Percentiles rank a stretch among this genome's conserved stretches.
These are phyloP conservation scores for Scheffersomyces spartinae DNA, from an alignment of 805 yeast genomes.

Conservation along the genomic window DNA sequence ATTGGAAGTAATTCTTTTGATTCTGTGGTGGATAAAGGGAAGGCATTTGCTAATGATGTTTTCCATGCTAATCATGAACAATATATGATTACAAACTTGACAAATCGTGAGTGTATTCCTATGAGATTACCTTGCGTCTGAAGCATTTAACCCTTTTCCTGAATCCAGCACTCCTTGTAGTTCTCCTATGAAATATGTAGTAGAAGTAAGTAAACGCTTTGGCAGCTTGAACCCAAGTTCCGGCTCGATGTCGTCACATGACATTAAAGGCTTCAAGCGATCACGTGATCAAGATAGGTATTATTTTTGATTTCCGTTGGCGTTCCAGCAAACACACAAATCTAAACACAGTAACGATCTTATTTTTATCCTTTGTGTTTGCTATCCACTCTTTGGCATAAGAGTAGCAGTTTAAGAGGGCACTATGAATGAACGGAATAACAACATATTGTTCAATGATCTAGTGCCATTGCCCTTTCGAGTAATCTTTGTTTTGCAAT, in stretches of 20 bases:
- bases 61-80: conserved; percentile 38
- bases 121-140: conserved; percentile 23
- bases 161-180: neutral
- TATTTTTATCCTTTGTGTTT: neutral
- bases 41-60: conserved; percentile 36
- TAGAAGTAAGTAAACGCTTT: neutral
- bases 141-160: conserved; percentile 10
- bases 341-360: neutral
- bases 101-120: conserved; percentile 15
- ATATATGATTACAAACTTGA: conserved; percentile 24
- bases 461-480: conserved; percentile 30
- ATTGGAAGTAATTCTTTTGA: no score
- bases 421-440: no score
- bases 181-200: neutral
- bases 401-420: conserved; percentile 3
- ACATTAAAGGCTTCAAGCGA: no score
- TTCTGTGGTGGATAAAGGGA: no score
- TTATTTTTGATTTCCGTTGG: neutral
- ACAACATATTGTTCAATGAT: conserved; percentile 15
- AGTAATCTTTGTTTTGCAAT: conserved; percentile 18
- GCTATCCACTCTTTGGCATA: neutral
- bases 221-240: neutral
- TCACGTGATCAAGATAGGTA: no score
- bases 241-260: no score
- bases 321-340: neutral